These are phyloP conservation scores for Diaporthe velutina DNA, from an alignment of 2,329 filamentous ascomycete genomes.

Conservation along the genomic window DNA sequence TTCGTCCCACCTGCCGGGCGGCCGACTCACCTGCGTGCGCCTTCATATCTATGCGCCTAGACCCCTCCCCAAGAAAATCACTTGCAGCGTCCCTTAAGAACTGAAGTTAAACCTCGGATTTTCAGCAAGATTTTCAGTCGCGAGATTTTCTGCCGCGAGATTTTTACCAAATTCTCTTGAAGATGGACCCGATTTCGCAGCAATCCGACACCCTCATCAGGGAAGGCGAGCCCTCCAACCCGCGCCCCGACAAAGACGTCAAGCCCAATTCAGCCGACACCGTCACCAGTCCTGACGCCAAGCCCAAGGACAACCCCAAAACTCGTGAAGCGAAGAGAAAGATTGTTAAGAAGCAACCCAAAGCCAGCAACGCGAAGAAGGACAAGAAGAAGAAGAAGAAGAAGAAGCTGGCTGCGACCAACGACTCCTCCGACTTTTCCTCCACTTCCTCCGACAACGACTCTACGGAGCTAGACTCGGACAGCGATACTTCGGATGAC, in stretches of 20 bases:
- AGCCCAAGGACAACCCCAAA: constrained; percentile 11
- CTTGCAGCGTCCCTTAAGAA: background rate
- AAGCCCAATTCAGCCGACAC: constrained; percentile 12
- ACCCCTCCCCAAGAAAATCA: background rate
- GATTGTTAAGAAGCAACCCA: background rate
- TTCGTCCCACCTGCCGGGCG: background rate
- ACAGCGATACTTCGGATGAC: constrained; percentile 1
- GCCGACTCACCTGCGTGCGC: background rate
- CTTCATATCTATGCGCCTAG: background rate
- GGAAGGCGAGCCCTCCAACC: constrained; percentile 25
- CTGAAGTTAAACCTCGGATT: background rate
- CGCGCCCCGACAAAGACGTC: constrained; percentile 24
- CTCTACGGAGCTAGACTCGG: background rate
- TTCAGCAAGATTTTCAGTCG: background rate
- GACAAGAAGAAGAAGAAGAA: constrained; percentile 35
- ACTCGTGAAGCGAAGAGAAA: background rate
- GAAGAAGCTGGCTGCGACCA: constrained; percentile 2
- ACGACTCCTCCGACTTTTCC: constrained; percentile 18
- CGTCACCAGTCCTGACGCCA: constrained; percentile 7
- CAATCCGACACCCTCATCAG: constrained; percentile 20
- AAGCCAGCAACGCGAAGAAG: constrained; percentile 7
- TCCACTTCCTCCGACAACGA: constrained; percentile 15
- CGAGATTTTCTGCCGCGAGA: too few species aligned
- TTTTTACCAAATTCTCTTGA: too few species aligned
- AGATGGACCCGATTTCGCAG: constrained; percentile 32